These are phyloP conservation scores for Allium sativum DNA, from an alignment of 106 monocot species.

Conservation along the genomic window DNA sequence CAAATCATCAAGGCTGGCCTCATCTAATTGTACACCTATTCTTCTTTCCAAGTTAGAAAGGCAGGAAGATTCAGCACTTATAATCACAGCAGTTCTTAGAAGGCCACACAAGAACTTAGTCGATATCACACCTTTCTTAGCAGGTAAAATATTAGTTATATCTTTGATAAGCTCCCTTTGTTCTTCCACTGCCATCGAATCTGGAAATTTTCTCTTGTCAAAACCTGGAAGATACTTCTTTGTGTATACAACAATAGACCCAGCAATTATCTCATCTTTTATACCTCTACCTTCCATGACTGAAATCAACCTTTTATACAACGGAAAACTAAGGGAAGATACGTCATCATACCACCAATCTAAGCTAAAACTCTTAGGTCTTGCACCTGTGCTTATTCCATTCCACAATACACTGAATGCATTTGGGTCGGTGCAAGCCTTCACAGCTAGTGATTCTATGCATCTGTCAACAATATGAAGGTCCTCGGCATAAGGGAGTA, in stretches of 20 bases:
- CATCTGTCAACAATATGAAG: constrained; percentile 20
- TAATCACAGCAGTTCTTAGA: constrained; percentile 19
- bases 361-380: constrained; percentile 8
- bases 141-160: constrained; percentile 13
- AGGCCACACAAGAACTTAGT: constrained; percentile 24
- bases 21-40: constrained; percentile 22
- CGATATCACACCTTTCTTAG: constrained; percentile 9
- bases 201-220: constrained; percentile 2
- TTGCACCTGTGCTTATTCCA: constrained; percentile 29
- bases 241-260: constrained; percentile 15
- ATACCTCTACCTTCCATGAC: constrained; percentile 21
- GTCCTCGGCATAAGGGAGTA: constrained; percentile 25
- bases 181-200: constrained; percentile 8
- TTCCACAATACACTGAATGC: constrained; percentile 28
- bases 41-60: constrained; percentile 17
- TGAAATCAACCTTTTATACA: constrained; percentile 19
- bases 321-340: constrained; percentile 16
- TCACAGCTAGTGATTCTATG: constrained; percentile 26
- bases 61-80: constrained; percentile 11
- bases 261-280: constrained; percentile 11
- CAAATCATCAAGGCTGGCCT: constrained; percentile 24
- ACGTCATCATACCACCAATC: constrained; percentile 36
- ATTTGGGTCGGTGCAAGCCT: constrained; percentile 20
- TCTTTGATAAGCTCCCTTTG: constrained; percentile 23
- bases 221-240: constrained; percentile 16